A percentile compares a stretch with the other conserved stretches of the same genome.
These are phyloP conservation scores for Candida neerlandica DNA, from an alignment of 1,139 yeast species.

Conservation along the genomic window DNA sequence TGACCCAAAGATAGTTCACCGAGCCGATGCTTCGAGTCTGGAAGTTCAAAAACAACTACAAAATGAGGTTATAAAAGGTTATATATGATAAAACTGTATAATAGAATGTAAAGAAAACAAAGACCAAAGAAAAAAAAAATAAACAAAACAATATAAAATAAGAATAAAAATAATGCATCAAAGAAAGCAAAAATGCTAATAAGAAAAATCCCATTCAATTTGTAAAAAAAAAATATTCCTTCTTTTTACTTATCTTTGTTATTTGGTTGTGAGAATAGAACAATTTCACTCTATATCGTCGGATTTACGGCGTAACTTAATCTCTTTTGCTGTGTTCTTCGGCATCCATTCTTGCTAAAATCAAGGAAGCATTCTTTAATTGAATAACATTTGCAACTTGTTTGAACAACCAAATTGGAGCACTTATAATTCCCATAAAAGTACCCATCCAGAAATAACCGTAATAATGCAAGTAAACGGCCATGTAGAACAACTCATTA, in stretches of 20 bases:
- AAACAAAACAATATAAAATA: background rate
- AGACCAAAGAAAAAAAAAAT: background rate
- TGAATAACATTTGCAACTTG: constrained; percentile 91
- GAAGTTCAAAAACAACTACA: constrained; percentile 20
- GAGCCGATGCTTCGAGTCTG: background rate
- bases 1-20: background rate
- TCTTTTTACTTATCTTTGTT: background rate
- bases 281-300: background rate
- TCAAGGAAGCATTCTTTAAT: constrained; percentile 79
- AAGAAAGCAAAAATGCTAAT: background rate
- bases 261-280: background rate
- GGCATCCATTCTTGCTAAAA: constrained; percentile 81
- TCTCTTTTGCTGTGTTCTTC: constrained; percentile 37
- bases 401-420: constrained; percentile 90
- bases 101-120: background rate
- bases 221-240: background rate
- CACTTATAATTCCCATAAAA: constrained; percentile 60
- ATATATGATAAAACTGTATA: constrained; percentile 4
- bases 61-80: constrained; percentile 3
- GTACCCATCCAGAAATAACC: constrained; percentile 70
- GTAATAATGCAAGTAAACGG: constrained; percentile 77
- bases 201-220: background rate
- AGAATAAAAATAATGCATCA: constrained; percentile 1
- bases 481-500: constrained; percentile 91
- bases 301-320: background rate